phyloP scores from a whole-genome alignment of 306 rosid genomes.

The Cicer cuneatum region DNA sequence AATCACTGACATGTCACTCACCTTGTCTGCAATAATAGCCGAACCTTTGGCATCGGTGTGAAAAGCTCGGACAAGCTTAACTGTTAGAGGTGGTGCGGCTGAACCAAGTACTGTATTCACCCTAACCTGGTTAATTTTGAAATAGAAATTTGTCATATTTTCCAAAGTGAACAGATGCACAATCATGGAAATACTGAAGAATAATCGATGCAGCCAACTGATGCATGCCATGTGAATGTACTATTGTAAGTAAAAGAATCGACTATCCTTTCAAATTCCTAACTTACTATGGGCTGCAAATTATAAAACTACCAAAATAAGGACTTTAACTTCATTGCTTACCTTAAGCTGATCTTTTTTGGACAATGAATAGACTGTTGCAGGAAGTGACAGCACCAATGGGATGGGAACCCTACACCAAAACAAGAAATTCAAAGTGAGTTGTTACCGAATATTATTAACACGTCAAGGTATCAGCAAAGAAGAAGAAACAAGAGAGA shows the following conservation, averaged over 20 bases:
- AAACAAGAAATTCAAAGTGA: conserved; percentile 30
- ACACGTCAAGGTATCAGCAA: not conserved
- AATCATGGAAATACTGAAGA: not conserved
- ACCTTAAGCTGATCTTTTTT: conserved; percentile 85
- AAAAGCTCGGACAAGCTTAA: conserved; percentile 76
- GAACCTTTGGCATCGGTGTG: conserved; percentile 64
- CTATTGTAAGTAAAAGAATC: conserved; percentile 33
- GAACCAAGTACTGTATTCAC: conserved; percentile 92
- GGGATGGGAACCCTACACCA: conserved; percentile 79
- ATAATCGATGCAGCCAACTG: conserved; percentile 7
- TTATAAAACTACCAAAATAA: conserved; percentile 3
- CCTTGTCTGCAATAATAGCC: conserved; percentile 67
- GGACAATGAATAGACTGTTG: conserved; percentile 82
- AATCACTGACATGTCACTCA: conserved; percentile 37
- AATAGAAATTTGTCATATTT: conserved; percentile 38
- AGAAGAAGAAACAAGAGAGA: not conserved
- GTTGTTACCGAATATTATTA: conserved; percentile 17
- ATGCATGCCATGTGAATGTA: conserved; percentile 10
- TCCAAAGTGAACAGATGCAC: conserved; percentile 3
- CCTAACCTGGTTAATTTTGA: conserved; percentile 68
- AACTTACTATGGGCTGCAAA: not conserved
- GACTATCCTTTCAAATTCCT: conserved; percentile 6
- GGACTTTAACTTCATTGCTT: conserved; percentile 33
- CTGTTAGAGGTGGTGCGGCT: conserved; percentile 81
- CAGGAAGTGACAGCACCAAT: conserved; percentile 80